Base-by-base conservation (phyloP, 2,329 filamentous ascomycete genomes). In the Trematosphaeria pertusa region DNA sequence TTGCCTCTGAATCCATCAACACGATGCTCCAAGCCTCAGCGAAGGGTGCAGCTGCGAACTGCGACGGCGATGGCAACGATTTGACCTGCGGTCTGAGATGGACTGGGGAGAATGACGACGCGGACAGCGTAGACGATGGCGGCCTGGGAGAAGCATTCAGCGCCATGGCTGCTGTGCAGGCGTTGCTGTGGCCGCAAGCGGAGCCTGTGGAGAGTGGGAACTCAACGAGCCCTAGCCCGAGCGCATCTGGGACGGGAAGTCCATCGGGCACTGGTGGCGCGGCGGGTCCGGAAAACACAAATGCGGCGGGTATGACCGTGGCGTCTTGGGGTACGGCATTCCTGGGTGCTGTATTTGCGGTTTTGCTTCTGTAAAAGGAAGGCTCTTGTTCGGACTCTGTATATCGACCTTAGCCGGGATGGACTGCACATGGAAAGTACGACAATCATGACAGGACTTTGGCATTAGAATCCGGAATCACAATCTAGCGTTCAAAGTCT, bases 151-250 rank as follows among this genome's bases (percentile, higher is more conserved):
- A 64, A 26, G 30, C 52, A 0, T 55, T 59, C 14, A 44, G 45
- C 40, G 59, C 65, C 3, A 30, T 69, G 36, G 49, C 57, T 21
- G 57, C 53, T 11, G 50, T 67, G 4, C 62, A 69, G 41, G 56
- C 41, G 4, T 35, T 65, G 19, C 39, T 67, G 28, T 62, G 58
- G 34, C 44, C 48, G 3, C 22, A 56, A 8, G 50, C 58, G 2
- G 47, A 58, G 30, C 24, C 40, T 0, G n/a, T 48, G 17, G 28
- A 14, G n/a, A 43, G 20, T 17, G 10, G 12, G 3, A 43, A 26
- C 38, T 17, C 11, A 28, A 39, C 37, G 24, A 28, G 12, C 24
- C 24, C 24, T 8, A 12, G 8, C 8, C 24, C 24, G 12, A 12
- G 8, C 8, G 8, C 24, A 28, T 39, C 36, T 28, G 24, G 24